These are phyloP conservation scores for Aureobasidium sp. DNA, from an alignment of 2,329 filamentous ascomycete genomes.

Conservation along the genomic window DNA sequence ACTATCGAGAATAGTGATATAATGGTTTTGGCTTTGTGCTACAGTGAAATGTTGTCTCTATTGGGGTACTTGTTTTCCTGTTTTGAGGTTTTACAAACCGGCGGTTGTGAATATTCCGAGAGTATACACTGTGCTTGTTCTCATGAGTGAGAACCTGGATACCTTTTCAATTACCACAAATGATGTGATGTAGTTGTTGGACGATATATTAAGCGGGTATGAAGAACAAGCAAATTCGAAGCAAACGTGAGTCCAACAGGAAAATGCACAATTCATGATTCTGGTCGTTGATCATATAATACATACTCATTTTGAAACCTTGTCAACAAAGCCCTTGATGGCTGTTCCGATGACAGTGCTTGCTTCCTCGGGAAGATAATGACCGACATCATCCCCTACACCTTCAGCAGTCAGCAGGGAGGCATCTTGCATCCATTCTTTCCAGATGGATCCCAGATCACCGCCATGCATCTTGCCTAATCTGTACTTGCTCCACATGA, in stretches of 20 bases:
- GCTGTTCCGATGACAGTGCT: conserved; percentile 29
- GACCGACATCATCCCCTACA: conserved; percentile 34
- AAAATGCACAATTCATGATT: not conserved
- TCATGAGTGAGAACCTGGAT: no score
- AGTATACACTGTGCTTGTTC: no score
- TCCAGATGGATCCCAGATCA: conserved; percentile 40
- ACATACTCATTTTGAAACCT: conserved; percentile 10
- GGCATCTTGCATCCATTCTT: conserved; percentile 36
- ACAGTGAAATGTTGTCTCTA: no score
- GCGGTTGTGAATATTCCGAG: no score
- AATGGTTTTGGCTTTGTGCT: no score
- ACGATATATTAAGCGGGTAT: no score
- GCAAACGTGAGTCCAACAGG: no score
- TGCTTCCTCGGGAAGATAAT: conserved; percentile 44
- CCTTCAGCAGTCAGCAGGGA: conserved; percentile 27
- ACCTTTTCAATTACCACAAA: no score
- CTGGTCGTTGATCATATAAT: not conserved
- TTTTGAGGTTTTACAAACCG: no score
- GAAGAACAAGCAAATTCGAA: not conserved
- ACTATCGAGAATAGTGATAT: no score
- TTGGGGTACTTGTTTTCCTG: no score
- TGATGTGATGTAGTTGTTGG: no score
- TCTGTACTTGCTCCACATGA: conserved; percentile 39
- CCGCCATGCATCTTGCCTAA: conserved; percentile 36
- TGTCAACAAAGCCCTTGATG: conserved; percentile 21